Percentiles rank a stretch among this genome's conserved stretches.
Conservation (phyloP, 225 moss, liverwort and hornwort species). For the Asterella californica region DNA sequence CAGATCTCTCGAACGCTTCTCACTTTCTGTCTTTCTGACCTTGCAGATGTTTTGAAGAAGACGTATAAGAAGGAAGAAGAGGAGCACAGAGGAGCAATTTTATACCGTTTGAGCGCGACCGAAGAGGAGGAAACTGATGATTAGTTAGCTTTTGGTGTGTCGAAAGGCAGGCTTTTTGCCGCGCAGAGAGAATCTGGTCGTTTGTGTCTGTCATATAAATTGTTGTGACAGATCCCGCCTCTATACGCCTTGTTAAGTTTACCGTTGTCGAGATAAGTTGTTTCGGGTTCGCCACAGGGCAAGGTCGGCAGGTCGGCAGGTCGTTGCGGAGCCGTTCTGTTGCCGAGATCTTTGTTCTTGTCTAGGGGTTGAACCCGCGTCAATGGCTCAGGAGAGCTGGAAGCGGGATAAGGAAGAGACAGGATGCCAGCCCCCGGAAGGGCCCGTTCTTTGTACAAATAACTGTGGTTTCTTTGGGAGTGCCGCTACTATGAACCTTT, state of each 20-base stretch:
- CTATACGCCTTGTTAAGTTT: constrained; percentile 3
- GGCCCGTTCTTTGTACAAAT: constrained; percentile 76
- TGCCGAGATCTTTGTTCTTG: constrained; percentile 20
- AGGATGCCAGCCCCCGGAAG: constrained; percentile 84
- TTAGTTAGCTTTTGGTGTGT: constrained; percentile 1
- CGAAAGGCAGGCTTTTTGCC: constrained; percentile 8
- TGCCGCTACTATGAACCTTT: constrained; percentile 61
- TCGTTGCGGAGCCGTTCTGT: constrained; percentile 1
- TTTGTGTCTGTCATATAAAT: not conserved
- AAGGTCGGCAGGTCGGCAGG: constrained; percentile 8
- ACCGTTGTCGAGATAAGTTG: constrained; percentile 6
- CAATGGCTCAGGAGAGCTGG: constrained; percentile 92
- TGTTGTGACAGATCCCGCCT: constrained; percentile 4
- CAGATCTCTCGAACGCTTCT: not conserved
- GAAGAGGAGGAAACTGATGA: constrained; percentile 16
- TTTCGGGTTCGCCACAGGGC: constrained; percentile 11
- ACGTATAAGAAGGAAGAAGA: not conserved
- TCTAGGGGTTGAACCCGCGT: constrained; percentile 10
- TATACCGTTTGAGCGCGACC: not conserved
- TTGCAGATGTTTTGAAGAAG: constrained; percentile 6
- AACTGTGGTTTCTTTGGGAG: constrained; percentile 97
- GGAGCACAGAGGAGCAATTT: not conserved
- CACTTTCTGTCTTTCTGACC: not conserved
- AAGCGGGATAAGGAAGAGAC: constrained; percentile 89
- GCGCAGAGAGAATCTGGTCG: constrained; percentile 10